Conservation (phyloP, 106 monocot genomes). For the Hemerocallis citrina region DNA sequence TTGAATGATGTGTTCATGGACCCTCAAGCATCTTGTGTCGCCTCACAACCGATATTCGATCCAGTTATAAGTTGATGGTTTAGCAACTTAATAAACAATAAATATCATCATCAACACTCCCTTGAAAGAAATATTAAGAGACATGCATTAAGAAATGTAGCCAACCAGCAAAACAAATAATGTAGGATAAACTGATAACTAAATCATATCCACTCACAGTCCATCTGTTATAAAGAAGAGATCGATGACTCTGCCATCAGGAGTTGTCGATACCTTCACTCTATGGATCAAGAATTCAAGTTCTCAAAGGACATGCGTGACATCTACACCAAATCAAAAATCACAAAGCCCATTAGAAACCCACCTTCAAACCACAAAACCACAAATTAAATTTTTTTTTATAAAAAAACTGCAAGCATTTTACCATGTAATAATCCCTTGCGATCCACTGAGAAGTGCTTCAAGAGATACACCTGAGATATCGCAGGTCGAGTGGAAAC, state of each 20-base stretch:
- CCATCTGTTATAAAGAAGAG: conserved; percentile 78
- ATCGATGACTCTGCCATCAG: conserved; percentile 76
- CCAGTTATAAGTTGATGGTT: no score
- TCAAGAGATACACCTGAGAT: conserved; percentile 59
- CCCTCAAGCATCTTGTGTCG: no score
- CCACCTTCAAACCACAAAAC: background rate
- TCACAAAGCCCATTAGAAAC: background rate
- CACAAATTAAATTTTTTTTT: background rate
- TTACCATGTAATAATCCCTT: conserved; percentile 88
- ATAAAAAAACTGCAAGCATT: background rate
- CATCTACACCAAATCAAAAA: conserved; percentile 40
- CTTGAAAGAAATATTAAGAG: no score
- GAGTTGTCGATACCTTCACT: conserved; percentile 86
- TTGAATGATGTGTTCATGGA: no score
- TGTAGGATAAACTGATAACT: no score
- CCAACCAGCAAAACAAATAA: no score
- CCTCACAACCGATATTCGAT: no score
- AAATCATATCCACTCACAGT: conserved; percentile 71
- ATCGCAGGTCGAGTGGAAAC: conserved; percentile 17
- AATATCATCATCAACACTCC: no score
- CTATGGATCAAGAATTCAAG: conserved; percentile 73
- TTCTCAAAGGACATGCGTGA: conserved; percentile 59
- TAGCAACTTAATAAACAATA: no score
- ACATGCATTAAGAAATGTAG: no score
- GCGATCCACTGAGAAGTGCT: conserved; percentile 61